Evolutionary conservation across 768 basidiomycete species (phyloP), one percentile per base, ranked within the genome.

Genomic region (Lactarius psammicola): DNA sequence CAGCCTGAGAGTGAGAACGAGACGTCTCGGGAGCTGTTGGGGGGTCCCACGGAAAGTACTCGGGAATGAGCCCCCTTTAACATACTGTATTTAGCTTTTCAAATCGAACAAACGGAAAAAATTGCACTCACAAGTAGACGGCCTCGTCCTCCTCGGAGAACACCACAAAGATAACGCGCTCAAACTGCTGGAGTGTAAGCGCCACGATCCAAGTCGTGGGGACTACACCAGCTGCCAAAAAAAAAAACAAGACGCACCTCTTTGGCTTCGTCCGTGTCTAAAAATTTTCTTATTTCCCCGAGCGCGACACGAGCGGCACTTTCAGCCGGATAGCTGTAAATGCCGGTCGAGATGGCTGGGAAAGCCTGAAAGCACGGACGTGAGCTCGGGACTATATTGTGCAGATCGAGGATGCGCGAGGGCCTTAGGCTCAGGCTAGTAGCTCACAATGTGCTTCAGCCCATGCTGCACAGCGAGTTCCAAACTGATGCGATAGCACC

Each of bases 301-400:
- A 93, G 74, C 2, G 92, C 91, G 60, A 94, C 80, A 34, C 82
- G 82, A 0, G 92, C 87, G 0, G 92, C 92, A 68, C 85, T 85
- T 53, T 76, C 75, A 54, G 91, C 85, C 1, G 92, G 92, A 75
- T 93, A 94, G 3, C 87, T 83, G 67, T 91, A 94, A 18, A 91
- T 78, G 0, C 84, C 92, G 0, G 91, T 92, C 4, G 92, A 93
- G 59, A 94, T 85, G 6, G 85, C 87, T 6, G 88, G 88, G 69
- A 94, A 92, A 4, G 90, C 90, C 92, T 93, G 57, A 30, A 38
- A 17, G 20, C 26, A 8, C 28, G 34, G 31, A 20, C 38, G 28
- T n/a, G 5, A 26, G 17, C 11, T 23, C 5, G 3, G 40, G n/a
- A 40, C 10, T 17, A 30, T 31, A 40, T 15, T 46, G 42, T 3